Percentiles rank a stretch among this genome's conserved stretches.
Conservation (phyloP, 176 grass and related monocot species). For the Oryza meridionalis region DNA sequence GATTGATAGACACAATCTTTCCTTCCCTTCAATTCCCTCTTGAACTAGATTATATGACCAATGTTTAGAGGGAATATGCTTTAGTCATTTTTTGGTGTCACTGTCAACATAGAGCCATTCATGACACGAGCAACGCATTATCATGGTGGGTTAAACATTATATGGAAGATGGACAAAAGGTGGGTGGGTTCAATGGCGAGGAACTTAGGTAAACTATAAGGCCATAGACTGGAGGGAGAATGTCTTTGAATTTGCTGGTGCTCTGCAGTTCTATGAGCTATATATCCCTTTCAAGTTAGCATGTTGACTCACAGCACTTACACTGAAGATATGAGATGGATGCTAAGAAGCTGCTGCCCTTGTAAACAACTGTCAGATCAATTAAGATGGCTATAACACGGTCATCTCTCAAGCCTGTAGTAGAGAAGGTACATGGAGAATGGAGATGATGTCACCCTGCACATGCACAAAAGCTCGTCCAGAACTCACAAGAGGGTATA, state of each 20-base stretch:
- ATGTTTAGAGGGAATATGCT: neutral
- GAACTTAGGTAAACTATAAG: no score
- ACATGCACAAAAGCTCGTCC: neutral
- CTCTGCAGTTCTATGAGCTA: no score
- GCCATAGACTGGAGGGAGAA: no score
- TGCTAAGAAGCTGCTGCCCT: neutral
- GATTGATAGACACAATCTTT: neutral
- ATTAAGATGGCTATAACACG: neutral
- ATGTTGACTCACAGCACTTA: neutral
- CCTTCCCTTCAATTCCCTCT: neutral
- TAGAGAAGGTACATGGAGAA: neutral
- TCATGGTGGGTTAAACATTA: no score
- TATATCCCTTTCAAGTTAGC: no score
- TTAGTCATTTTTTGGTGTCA: neutral
- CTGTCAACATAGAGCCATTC: neutral
- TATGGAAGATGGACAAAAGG: no score
- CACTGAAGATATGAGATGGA: neutral
- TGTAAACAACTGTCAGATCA: neutral
- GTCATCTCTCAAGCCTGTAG: neutral
- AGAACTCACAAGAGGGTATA: neutral
- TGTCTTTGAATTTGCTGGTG: no score
- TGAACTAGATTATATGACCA: neutral
- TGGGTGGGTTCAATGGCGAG: no score
- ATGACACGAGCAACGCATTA: neutral
- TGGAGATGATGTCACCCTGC: neutral